These are phyloP conservation scores for Colletotrichum lentis DNA, from an alignment of 2,329 filamentous ascomycete genomes.

Conservation along the genomic window DNA sequence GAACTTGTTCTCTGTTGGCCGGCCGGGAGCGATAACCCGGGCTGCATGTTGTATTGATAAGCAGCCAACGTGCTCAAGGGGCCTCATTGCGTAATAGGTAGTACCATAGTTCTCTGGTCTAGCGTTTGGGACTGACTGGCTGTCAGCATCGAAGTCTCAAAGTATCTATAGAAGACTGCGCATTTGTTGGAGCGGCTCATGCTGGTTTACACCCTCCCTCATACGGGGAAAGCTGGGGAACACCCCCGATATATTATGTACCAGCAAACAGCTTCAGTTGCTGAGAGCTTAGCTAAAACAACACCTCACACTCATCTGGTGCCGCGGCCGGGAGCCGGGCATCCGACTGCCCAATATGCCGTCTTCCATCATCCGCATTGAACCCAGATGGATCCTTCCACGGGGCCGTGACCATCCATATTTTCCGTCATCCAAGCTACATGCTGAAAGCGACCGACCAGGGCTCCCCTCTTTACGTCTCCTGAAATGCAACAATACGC, in stretches of 20 bases:
- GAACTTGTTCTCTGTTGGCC: slow-evolving; percentile 4
- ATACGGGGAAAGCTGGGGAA: slow-evolving; percentile 11
- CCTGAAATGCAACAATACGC: slow-evolving; percentile 35
- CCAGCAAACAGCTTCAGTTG: slow-evolving; percentile 32
- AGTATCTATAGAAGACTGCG: not conserved
- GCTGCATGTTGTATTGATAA: slow-evolving; percentile 11
- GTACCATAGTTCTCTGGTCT: not conserved
- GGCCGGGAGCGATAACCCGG: not conserved
- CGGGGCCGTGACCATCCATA: slow-evolving; percentile 6
- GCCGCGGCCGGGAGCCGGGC: slow-evolving; percentile 12
- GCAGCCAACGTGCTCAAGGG: slow-evolving; percentile 10
- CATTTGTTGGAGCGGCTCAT: not conserved
- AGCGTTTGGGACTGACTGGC: not conserved
- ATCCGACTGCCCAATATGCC: slow-evolving; percentile 5
- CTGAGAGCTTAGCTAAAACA: slow-evolving; percentile 26
- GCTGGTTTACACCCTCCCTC: not conserved
- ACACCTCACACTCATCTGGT: slow-evolving; percentile 8
- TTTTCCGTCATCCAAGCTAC: slow-evolving; percentile 36
- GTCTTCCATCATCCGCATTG: not conserved
- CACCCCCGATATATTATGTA: slow-evolving; percentile 34
- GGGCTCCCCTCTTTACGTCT: slow-evolving; percentile 38
- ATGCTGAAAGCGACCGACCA: slow-evolving; percentile 38
- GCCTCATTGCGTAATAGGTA: not conserved
- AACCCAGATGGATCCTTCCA: slow-evolving; percentile 20
- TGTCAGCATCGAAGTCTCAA: not conserved